These are phyloP conservation scores for Paraconiothyrium sp. DNA, from an alignment of 2,329 filamentous ascomycete species.

Conservation along the genomic window DNA sequence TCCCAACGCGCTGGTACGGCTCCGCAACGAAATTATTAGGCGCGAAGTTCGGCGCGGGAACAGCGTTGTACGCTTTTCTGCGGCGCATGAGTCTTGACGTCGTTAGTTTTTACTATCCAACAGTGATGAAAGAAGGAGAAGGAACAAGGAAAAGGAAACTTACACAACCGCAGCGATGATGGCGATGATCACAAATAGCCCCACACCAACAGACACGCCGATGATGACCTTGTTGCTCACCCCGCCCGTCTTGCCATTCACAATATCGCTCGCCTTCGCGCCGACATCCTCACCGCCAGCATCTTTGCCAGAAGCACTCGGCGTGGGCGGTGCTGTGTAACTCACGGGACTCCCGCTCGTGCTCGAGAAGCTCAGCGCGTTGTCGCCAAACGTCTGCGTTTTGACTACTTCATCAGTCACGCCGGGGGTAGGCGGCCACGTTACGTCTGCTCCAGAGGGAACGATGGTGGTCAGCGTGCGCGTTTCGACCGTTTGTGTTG, in stretches of 20 bases:
- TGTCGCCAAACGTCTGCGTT: slow-evolving; percentile 54
- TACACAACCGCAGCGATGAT: slow-evolving; percentile 23
- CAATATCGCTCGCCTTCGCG: slow-evolving; percentile 1
- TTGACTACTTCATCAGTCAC: slow-evolving; percentile 42
- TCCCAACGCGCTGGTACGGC: slow-evolving; percentile 9
- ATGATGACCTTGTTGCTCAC: slow-evolving; percentile 59
- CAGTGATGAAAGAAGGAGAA: neutral
- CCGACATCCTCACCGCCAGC: neutral
- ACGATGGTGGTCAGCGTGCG: slow-evolving; percentile 53
- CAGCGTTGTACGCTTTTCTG: slow-evolving; percentile 1
- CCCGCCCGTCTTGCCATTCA: slow-evolving; percentile 42
- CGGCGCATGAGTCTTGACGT: neutral
- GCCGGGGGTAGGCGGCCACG: slow-evolving; percentile 53
- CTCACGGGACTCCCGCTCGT: slow-evolving; percentile 58
- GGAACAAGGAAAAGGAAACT: slow-evolving; percentile 2
- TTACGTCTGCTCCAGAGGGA: slow-evolving; percentile 42
- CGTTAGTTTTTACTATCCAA: neutral
- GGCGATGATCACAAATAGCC: slow-evolving; percentile 52
- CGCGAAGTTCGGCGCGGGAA: slow-evolving; percentile 11
- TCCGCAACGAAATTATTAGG: neutral
- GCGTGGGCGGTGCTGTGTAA: slow-evolving; percentile 49
- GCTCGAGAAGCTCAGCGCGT: slow-evolving; percentile 48
- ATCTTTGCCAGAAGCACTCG: slow-evolving; percentile 1
- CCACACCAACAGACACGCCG: slow-evolving; percentile 60
- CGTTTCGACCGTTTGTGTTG: slow-evolving; percentile 49